Evolutionary conservation across 176 grass and related monocot species (phyloP), one percentile per base, ranked within the genome.

Genomic region (Eragrostis nindensis): DNA sequence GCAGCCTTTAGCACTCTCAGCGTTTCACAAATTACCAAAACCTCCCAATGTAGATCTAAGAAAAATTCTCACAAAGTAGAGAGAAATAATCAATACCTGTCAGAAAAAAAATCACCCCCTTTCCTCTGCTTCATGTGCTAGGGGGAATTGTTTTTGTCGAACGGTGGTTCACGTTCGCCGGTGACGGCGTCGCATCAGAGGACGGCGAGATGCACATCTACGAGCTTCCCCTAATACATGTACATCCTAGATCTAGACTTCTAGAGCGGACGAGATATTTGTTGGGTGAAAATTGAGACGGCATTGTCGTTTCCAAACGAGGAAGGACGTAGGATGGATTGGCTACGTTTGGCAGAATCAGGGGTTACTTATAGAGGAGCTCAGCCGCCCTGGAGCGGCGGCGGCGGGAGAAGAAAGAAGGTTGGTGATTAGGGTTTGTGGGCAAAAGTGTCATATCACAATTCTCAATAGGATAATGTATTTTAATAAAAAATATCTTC

Each of bases 131-230:
- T 42, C 29, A 21, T 66, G 16, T 27, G 5, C 17, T 39, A 56
- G 38, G 46, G 25, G 1, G 66, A 79, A 68, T 74, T 52, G 25
- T 0, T 7, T 8, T 57, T n/a, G 16, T 65, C 9, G 8, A 13
- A 4, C 19, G 56, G 4, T 16, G 53, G 62, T 79, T 22, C 6
- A 13, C 12, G 5, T 24, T 11, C 0, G 1, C 9, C 0, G 2
- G 0, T 1, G 8, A 3, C 11, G 47, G 0, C 14, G 5, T 0
- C 0, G 5, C 30, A 2, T n/a, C 0, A 0, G 4, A 45, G 5
- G 1, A 53, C 3, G 19, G 3, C 0, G 16, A 4, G n/a, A 0
- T 39, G 2, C 1, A 26, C 9, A 25, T 1, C 14, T 14, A 32
- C 0, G 0, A 18, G 0, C 7, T 24, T 8, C 10, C 4, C 5